Conservation (phyloP, 129 eudicot species). For the Flaveria bidentis region DNA sequence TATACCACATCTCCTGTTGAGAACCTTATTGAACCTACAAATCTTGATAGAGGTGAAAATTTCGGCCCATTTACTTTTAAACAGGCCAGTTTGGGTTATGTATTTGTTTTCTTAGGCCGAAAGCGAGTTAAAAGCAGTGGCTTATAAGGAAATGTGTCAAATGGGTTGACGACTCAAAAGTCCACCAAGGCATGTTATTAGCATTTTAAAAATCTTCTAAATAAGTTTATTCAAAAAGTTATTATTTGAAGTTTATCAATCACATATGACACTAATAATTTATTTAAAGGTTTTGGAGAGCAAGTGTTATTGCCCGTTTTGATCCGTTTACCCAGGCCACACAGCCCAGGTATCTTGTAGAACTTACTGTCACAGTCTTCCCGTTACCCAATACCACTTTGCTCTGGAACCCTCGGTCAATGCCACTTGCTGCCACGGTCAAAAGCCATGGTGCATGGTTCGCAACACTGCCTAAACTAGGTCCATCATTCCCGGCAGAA, state of each 20-base stretch:
- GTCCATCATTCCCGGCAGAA: slow-evolving; percentile 91
- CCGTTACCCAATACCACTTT: slow-evolving; percentile 67
- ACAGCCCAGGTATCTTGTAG: neutral
- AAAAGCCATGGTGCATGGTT: slow-evolving; percentile 94
- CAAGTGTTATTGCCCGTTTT: neutral
- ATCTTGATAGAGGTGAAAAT: neutral
- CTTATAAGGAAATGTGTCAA: neutral
- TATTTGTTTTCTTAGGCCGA: neutral
- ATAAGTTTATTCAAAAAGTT: neutral
- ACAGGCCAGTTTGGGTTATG: neutral
- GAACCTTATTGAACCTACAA: slow-evolving; percentile 1
- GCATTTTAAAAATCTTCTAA: neutral
- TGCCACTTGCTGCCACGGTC: slow-evolving; percentile 85
- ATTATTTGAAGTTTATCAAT: neutral
- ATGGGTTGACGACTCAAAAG: neutral
- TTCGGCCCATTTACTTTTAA: neutral
- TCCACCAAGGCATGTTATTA: neutral
- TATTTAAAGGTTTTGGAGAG: neutral
- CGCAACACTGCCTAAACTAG: slow-evolving; percentile 45
- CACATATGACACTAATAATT: neutral
- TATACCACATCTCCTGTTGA: neutral
- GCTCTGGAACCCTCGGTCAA: slow-evolving; percentile 74
- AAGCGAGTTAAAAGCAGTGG: neutral
- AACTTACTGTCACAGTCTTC: slow-evolving; percentile 48
- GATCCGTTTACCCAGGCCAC: neutral